These are phyloP conservation scores for Pichia cabralensis DNA, from an alignment of 805 yeast genomes.

Conservation along the genomic window DNA sequence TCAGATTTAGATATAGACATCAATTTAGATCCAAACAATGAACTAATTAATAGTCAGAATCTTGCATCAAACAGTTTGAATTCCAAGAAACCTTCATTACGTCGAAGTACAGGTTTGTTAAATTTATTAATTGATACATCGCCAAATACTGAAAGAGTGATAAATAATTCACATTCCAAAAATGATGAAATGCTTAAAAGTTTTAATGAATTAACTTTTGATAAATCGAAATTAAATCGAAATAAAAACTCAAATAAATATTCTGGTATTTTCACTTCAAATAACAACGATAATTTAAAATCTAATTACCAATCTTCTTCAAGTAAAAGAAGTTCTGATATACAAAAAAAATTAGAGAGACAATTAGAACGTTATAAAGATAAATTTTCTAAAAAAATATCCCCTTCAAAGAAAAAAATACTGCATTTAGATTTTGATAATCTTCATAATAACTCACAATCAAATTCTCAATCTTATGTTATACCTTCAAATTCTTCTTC, in stretches of 20 bases:
- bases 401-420: conserved; percentile 3
- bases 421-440: too few relatives aligned
- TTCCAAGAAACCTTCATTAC: conserved; percentile 28
- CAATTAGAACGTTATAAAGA: conserved; percentile 6
- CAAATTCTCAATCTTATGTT: too few relatives aligned
- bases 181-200: conserved; percentile 24
- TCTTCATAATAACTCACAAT: too few relatives aligned
- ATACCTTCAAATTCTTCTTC: too few relatives aligned
- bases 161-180: conserved; percentile 16
- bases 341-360: conserved; percentile 7
- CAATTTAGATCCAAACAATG: background rate
- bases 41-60: background rate
- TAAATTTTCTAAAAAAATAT: conserved; percentile 4
- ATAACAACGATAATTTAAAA: background rate
- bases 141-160: conserved; percentile 19
- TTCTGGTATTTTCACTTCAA: background rate
- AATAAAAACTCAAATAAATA: background rate
- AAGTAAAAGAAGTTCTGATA: conserved; percentile 3
- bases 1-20: too few relatives aligned
- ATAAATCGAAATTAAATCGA: background rate
- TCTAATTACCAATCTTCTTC: background rate
- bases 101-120: conserved; percentile 44
- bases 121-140: conserved; percentile 38
- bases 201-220: conserved; percentile 25
- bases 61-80: too few relatives aligned